Base-by-base conservation (phyloP, 805 yeast species). In the Cyberlindnera xylosilytica region DNA sequence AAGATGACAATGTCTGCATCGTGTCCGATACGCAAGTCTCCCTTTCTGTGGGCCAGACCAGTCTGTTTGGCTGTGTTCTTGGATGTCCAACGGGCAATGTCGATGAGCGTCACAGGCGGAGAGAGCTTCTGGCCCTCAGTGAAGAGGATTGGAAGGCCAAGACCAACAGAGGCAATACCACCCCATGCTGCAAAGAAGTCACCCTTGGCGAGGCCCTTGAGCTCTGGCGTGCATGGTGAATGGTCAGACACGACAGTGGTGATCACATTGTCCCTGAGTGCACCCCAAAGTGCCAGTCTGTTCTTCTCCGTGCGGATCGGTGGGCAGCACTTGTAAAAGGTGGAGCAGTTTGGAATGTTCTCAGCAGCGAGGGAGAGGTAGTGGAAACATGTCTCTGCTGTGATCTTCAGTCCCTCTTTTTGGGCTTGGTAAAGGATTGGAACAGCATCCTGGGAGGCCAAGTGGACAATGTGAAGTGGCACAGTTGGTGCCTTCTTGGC, bases 181-280 rank as follows among this genome's bases (percentile, higher is more conserved):
- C 97, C 98, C 98, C 98, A 90, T 2, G 97, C 95, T 27, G 81
- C 76, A 53, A 90, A 79, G 61, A 90, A 90, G 60, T 90, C 96
- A 31, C 97, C 97, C 46, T 78, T 72, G 10, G 79, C 83, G 39
- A 88, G 69, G 18, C 87, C 85, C 63, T 90, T 90, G 56, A 90
- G 70, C 46, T 87, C 87, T 0, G 97, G 96, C 0, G 96, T 87
- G 65, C 98, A 90, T 3, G 97, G 98, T 4, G 96, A 87, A 64
- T 90, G 98, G 62, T 90, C 98, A 11, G 95, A 85, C 6, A 91
- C 97, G 4, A 90, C 95, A 3, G 96, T 81, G 13, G 86, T 76
- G 46, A 90, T 82, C 24, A 81, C 66, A 28, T 78, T 80, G 18
- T 72, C 72, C 41, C 76, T 61, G 26, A 91, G 68, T 0, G 91